These are phyloP conservation scores for Mrakia gelida DNA, from an alignment of 768 basidiomycete species.

Conservation along the genomic window DNA sequence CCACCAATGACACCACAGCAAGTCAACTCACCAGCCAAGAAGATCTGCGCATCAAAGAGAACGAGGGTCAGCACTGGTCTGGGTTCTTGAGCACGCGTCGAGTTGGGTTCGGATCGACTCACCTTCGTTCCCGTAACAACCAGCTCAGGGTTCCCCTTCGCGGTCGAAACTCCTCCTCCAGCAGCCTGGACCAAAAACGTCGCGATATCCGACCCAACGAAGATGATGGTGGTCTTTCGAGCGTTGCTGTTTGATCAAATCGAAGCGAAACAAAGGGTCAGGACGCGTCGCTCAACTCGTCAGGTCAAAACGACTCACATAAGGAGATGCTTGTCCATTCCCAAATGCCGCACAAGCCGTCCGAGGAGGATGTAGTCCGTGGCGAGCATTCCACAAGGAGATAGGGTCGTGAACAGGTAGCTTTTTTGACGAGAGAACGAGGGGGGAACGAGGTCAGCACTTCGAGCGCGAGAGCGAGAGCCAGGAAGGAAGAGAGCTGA, in stretches of 20 bases:
- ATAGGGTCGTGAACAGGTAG: constrained; percentile 19
- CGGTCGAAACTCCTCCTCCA: constrained; percentile 24
- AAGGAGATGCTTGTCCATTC: constrained; percentile 28
- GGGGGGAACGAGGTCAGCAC: background rate
- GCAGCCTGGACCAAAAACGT: constrained; percentile 26
- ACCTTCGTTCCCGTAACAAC: constrained; percentile 25
- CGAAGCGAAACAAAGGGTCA: background rate
- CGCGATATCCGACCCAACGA: constrained; percentile 19
- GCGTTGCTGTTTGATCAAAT: background rate
- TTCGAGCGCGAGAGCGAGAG: background rate
- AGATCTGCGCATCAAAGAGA: no score
- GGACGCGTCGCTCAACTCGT: background rate
- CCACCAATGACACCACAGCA: no score
- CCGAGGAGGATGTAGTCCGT: constrained; percentile 29
- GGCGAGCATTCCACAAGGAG: constrained; percentile 22
- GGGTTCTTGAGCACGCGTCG: no score
- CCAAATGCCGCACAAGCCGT: constrained; percentile 25
- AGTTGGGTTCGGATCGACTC: no score
- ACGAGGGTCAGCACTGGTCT: no score
- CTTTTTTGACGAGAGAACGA: background rate
- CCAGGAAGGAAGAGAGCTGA: background rate
- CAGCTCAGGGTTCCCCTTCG: constrained; percentile 14
- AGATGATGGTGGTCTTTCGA: constrained; percentile 23
- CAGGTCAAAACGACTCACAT: constrained; percentile 2
- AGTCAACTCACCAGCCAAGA: no score